A percentile compares a stretch with the other conserved stretches of the same genome.
These are phyloP conservation scores for Globisporangium irregulare DNA, from an alignment of 352 stramenopile species.

Conservation along the genomic window DNA sequence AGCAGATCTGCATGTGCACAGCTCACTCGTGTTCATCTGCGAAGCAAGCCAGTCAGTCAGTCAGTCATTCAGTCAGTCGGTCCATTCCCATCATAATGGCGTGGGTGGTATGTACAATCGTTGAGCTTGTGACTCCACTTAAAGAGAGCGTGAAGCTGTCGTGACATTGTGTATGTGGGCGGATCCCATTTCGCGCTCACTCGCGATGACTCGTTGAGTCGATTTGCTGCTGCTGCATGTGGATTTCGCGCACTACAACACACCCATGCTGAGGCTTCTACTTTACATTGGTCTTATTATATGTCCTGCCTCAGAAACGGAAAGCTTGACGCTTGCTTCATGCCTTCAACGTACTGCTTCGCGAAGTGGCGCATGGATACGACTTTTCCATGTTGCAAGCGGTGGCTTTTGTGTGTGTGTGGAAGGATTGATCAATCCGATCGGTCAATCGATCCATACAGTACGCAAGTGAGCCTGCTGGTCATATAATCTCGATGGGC, in stretches of 20 bases:
- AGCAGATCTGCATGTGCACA: neutral
- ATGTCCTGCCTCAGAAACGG: neutral
- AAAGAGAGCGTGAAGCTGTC: neutral
- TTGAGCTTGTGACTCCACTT: neutral
- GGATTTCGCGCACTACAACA: neutral
- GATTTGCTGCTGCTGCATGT: neutral
- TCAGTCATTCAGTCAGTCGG: too few species aligned
- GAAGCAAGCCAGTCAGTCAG: neutral
- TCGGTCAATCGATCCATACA: neutral
- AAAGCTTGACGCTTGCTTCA: neutral
- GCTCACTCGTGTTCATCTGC: too few species aligned
- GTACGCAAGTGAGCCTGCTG: neutral
- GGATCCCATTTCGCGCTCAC: neutral
- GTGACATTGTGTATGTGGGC: neutral
- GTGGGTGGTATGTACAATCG: neutral
- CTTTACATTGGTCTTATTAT: neutral
- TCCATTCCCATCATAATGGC: too few species aligned
- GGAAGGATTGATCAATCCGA: neutral
- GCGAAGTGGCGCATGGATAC: neutral
- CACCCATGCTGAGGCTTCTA: neutral
- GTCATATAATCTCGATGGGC: neutral
- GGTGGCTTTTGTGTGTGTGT: neutral
- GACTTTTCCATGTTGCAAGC: neutral
- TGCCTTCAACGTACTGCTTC: neutral
- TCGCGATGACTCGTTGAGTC: neutral